Conservation (phyloP, 2,329 filamentous ascomycete genomes). For the Penicillium decumbens region DNA sequence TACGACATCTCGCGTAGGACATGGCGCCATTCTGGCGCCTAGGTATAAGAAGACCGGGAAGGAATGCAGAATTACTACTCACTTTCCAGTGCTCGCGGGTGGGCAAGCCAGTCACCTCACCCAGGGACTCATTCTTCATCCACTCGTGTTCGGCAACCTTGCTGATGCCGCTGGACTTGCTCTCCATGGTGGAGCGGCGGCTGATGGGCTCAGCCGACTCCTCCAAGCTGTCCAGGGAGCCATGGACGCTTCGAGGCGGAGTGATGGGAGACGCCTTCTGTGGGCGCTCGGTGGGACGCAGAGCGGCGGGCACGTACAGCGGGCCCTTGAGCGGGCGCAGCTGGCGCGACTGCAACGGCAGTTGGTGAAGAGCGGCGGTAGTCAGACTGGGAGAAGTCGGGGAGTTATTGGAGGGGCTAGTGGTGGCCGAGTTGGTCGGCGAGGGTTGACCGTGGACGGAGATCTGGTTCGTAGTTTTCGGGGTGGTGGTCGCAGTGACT, state of each 20-base stretch:
- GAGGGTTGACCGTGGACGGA: conserved; percentile 45
- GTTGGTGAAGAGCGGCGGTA: conserved; percentile 33
- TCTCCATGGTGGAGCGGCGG: conserved; percentile 41
- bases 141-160: conserved; percentile 51
- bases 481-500: conserved; percentile 17
- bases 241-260: conserved; percentile 52
- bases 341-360: conserved; percentile 50
- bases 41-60: conserved; percentile 18
- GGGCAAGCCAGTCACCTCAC: conserved; percentile 55
- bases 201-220: conserved; percentile 34
- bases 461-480: conserved; percentile 28
- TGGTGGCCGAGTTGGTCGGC: conserved; percentile 47
- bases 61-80: conserved; percentile 29
- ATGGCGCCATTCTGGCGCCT: conserved; percentile 20
- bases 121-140: conserved; percentile 50
- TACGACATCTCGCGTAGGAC: conserved; percentile 18
- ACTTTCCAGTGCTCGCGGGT: conserved; percentile 65
- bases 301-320: conserved; percentile 59
- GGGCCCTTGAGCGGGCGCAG: conserved; percentile 57
- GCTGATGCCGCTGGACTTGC: conserved; percentile 41
- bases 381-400: conserved; percentile 49
- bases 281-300: conserved; percentile 57
- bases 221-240: conserved; percentile 49
- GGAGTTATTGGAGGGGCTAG: conserved; percentile 52
- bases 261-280: conserved; percentile 43